These are phyloP conservation scores for Solanum medicagineum DNA, from an alignment of 257 asterid species.

Conservation along the genomic window DNA sequence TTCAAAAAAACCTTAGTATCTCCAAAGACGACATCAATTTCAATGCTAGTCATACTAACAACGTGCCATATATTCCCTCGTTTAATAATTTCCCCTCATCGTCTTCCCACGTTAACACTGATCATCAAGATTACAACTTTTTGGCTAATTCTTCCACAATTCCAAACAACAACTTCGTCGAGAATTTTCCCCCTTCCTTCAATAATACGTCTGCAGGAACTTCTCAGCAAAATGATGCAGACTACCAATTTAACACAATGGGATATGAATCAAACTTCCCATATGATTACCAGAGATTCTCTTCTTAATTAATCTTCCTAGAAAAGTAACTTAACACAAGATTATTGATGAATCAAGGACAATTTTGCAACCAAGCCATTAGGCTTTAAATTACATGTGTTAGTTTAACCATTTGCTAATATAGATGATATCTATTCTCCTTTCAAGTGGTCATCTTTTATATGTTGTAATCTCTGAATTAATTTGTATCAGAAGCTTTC, in stretches of 20 bases:
- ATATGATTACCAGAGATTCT: slow-evolving; percentile 18
- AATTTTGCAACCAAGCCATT: neutral
- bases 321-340: neutral
- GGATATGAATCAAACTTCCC: slow-evolving; percentile 29
- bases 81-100: slow-evolving; percentile 3
- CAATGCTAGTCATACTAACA: slow-evolving; percentile 3
- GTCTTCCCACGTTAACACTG: neutral
- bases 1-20: slow-evolving; percentile 33
- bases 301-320: neutral
- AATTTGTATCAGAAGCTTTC: neutral
- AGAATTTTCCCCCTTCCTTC: neutral
- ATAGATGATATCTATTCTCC: neutral
- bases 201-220: neutral
- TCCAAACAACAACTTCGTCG: neutral
- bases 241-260: slow-evolving; percentile 15
- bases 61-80: slow-evolving; percentile 4
- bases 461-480: neutral
- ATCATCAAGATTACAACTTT: slow-evolving; percentile 9
- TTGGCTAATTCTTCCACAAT: neutral
- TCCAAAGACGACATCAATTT: slow-evolving; percentile 9
- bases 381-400: neutral
- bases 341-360: neutral
- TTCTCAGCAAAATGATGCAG: slow-evolving; percentile 8
- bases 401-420: neutral
- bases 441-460: neutral